phyloP scores from a whole-genome alignment of 441 rosid species.

The Brassica balearica region DNA sequence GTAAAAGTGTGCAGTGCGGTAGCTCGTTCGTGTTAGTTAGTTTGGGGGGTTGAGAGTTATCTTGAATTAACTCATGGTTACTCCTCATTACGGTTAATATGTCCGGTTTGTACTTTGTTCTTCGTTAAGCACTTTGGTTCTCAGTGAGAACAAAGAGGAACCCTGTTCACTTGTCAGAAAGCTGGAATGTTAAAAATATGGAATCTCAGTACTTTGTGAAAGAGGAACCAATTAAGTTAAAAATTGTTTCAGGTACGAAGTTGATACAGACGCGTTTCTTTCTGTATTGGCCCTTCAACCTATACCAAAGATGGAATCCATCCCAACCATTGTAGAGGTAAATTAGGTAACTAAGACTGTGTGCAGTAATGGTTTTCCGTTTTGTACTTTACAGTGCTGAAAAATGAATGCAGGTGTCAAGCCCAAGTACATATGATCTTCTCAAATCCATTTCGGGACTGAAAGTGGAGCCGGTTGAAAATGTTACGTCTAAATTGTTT shows the following conservation, averaged over 20 bases:
- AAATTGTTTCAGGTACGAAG: constrained; percentile 74
- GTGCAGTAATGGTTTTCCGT: constrained; percentile 4
- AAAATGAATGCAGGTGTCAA: constrained; percentile 72
- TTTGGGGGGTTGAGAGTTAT: too few species aligned
- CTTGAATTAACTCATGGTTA: too few species aligned
- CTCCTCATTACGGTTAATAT: too few species aligned
- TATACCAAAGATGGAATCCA: constrained; percentile 66
- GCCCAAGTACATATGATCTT: constrained; percentile 80
- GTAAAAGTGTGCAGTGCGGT: not conserved
- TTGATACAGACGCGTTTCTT: constrained; percentile 90
- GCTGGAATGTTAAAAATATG: not conserved
- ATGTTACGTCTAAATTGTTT: constrained; percentile 88
- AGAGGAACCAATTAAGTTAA: constrained; percentile 41
- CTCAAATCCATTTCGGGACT: constrained; percentile 84
- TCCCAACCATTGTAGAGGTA: constrained; percentile 98
- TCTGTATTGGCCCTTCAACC: constrained; percentile 97
- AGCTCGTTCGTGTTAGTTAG: constrained; percentile 1
- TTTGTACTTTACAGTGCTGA: constrained; percentile 12
- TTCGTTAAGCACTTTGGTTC: too few species aligned
- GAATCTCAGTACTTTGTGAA: constrained; percentile 15
- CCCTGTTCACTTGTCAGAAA: not conserved
- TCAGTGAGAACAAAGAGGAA: constrained; percentile 1
- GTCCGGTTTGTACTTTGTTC: too few species aligned
- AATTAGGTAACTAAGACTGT: constrained; percentile 29
- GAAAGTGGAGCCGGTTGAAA: constrained; percentile 92